A percentile compares a stretch with the other conserved stretches of the same genome.
Evolutionary conservation across 176 grass and related monocot species (phyloP).

Genomic region (Panicum miliaceum): DNA sequence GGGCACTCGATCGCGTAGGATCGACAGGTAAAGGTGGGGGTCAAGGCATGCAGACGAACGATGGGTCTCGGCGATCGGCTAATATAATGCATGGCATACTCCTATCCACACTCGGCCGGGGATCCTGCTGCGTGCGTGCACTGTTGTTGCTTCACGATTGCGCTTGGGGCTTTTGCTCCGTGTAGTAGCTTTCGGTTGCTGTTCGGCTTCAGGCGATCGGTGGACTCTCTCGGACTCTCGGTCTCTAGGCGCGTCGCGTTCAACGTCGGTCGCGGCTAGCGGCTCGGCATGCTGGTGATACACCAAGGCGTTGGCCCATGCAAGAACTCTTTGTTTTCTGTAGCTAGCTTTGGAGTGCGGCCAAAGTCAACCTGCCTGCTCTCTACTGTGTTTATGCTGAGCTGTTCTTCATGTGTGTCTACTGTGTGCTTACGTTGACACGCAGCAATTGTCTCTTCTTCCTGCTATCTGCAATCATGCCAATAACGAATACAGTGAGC

Average conservation of each 20-base stretch:
- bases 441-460: too few species aligned
- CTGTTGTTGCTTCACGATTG: background rate
- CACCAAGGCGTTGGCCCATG: background rate
- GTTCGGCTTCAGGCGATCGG: background rate
- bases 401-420: too few species aligned
- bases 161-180: background rate
- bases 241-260: slow-evolving; percentile 40
- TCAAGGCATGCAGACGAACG: background rate
- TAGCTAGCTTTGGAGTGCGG: slow-evolving; percentile 63
- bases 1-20: background rate
- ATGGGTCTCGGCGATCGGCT: background rate
- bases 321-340: background rate
- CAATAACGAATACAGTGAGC: too few species aligned
- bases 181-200: slow-evolving; percentile 45
- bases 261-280: background rate
- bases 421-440: too few species aligned
- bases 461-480: too few species aligned
- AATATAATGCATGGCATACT: background rate
- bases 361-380: slow-evolving; percentile 52
- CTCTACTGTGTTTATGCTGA: too few species aligned
- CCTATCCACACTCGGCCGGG: background rate
- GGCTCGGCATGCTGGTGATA: background rate
- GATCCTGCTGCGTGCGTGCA: background rate
- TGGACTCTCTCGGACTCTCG: background rate
- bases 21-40: background rate